phyloP scores from a whole-genome alignment of 1,139 yeast genomes.

The Scheffersomyces segobiensis region DNA sequence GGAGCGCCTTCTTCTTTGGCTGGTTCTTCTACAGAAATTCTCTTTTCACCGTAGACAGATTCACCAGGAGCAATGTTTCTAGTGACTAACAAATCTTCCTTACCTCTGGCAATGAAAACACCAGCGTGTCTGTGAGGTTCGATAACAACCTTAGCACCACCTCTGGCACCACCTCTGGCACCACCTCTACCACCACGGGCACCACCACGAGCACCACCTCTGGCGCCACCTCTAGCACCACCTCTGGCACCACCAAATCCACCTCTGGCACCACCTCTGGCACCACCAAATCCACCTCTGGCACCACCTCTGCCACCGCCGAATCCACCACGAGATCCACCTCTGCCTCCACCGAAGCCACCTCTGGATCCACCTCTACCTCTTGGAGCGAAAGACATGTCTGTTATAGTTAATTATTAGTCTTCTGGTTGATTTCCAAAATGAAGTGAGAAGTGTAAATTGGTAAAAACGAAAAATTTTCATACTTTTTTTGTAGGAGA shows the following conservation, averaged over 20 bases:
- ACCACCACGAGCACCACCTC: constrained; percentile 53
- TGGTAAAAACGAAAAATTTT: constrained; percentile 8
- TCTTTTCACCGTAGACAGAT: constrained; percentile 96
- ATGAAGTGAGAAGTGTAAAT: neutral
- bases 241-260: constrained; percentile 27
- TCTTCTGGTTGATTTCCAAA: neutral
- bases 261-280: constrained; percentile 29
- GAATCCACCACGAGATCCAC: constrained; percentile 23
- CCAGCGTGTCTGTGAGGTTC: constrained; percentile 99
- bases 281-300: constrained; percentile 44
- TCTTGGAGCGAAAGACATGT: constrained; percentile 36
- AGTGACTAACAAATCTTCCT: constrained; percentile 96
- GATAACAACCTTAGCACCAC: constrained; percentile 93
- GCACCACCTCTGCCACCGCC: constrained; percentile 45
- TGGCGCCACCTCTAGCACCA: constrained; percentile 30
- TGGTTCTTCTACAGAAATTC: constrained; percentile 91
- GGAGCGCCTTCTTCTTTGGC: constrained; percentile 83
- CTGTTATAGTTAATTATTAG: neutral
- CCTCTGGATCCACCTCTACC: constrained; percentile 25
- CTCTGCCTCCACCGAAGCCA: constrained; percentile 40
- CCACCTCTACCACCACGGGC: constrained; percentile 72
- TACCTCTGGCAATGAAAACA: constrained; percentile 98
- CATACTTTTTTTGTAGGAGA: constrained; percentile 11
- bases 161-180: constrained; percentile 74
- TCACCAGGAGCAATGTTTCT: constrained; percentile 98